These are phyloP conservation scores for Colletotrichum sp. DNA, from an alignment of 2,329 filamentous ascomycete species.

Conservation along the genomic window DNA sequence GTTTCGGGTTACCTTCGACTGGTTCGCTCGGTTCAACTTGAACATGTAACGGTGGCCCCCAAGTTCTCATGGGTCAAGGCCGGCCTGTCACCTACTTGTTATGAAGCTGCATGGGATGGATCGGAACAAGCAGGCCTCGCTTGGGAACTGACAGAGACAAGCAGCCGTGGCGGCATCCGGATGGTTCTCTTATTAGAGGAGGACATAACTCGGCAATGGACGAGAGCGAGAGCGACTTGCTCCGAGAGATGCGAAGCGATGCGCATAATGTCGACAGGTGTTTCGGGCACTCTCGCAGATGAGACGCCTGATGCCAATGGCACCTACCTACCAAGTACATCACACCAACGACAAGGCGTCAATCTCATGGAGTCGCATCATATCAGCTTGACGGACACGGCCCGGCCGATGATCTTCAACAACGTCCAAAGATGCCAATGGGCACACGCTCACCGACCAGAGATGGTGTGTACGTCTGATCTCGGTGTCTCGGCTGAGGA, in stretches of 20 bases:
- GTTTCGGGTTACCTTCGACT: background rate
- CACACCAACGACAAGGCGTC: background rate
- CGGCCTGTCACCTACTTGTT: background rate
- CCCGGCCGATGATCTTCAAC: conserved; percentile 8
- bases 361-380: background rate
- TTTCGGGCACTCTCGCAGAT: background rate
- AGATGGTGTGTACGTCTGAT: conserved; percentile 16
- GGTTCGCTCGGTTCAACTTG: background rate
- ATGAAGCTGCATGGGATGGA: conserved; percentile 3
- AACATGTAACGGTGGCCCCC: background rate
- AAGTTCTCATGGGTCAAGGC: background rate
- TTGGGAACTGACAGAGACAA: background rate
- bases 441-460: conserved; percentile 12
- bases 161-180: background rate
- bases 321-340: background rate
- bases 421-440: background rate
- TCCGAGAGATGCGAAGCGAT: background rate
- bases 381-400: background rate
- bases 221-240: background rate
- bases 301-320: background rate
- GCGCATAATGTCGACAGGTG: background rate
- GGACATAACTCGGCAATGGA: background rate
- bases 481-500: conserved; percentile 19
- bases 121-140: background rate
- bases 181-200: background rate